Conservation (phyloP, 202 grass and related monocot genomes). For the Carex arenaria region DNA sequence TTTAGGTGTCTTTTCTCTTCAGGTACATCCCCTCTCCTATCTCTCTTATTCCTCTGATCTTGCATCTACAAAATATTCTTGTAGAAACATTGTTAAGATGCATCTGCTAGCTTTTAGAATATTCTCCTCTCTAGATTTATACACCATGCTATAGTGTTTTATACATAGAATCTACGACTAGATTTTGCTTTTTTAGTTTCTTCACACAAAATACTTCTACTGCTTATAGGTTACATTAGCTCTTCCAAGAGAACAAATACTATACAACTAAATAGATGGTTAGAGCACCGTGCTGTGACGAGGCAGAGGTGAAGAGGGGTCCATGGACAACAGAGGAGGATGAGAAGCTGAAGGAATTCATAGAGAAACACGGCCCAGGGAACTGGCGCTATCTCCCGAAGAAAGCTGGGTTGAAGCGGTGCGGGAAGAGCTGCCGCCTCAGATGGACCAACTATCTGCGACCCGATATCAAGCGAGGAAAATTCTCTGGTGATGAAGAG, state of each 20-base stretch:
- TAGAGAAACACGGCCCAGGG: constrained; percentile 54
- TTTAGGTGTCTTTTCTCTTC: background rate
- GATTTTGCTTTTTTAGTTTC: background rate
- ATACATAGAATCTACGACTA: too few relatives aligned
- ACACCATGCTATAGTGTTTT: background rate
- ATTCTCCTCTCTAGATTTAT: background rate
- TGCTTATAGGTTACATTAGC: background rate
- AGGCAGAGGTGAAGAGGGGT: constrained; percentile 65
- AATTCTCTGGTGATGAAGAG: constrained; percentile 32
- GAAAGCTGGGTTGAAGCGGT: constrained; percentile 53
- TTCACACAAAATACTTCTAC: background rate
- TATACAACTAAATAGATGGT: constrained; percentile 38
- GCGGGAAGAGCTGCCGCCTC: constrained; percentile 13
- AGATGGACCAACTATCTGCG: constrained; percentile 21
- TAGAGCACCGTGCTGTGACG: constrained; percentile 80
- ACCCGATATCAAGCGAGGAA: constrained; percentile 28
- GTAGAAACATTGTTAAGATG: background rate
- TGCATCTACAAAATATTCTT: constrained; percentile 1
- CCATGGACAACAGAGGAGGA: constrained; percentile 92
- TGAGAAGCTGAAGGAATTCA: constrained; percentile 46
- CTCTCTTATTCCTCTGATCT: background rate
- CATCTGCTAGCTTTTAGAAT: background rate
- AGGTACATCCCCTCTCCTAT: background rate
- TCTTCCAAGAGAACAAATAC: background rate
- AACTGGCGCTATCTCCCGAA: constrained; percentile 74